Evolutionary conservation across 2,329 filamentous ascomycete genomes (phyloP).

Genomic region (Botrytis sinoallii): DNA sequence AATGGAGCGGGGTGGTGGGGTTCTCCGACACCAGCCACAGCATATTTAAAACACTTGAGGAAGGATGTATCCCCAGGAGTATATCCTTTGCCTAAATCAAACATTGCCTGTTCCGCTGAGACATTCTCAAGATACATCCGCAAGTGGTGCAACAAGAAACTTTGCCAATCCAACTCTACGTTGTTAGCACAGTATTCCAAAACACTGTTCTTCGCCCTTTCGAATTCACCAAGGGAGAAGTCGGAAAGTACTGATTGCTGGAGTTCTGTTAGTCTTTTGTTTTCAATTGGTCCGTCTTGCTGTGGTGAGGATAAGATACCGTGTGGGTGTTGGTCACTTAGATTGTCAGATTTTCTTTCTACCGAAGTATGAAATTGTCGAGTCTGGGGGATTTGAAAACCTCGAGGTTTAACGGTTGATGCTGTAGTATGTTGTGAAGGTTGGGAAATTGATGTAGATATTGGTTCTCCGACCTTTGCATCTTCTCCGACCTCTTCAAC

Average conservation of each 20-base stretch:
- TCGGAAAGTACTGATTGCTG: constrained; percentile 18
- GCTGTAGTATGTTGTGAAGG: background rate
- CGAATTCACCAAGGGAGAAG: constrained; percentile 26
- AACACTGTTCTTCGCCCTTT: constrained; percentile 22
- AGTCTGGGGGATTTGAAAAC: constrained; percentile 17
- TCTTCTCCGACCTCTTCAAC: constrained; percentile 11
- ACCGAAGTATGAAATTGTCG: constrained; percentile 24
- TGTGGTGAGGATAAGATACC: constrained; percentile 9
- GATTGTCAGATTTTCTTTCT: background rate
- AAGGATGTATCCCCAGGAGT: background rate
- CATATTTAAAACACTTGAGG: constrained; percentile 12
- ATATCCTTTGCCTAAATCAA: constrained; percentile 38
- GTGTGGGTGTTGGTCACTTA: constrained; percentile 6
- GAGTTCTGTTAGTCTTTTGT: constrained; percentile 17
- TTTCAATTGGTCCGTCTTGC: constrained; percentile 14
- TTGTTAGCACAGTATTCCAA: constrained; percentile 17
- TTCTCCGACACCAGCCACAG: background rate
- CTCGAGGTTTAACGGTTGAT: background rate
- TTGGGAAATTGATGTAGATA: background rate
- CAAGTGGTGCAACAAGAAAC: constrained; percentile 25
- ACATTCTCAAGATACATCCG: constrained; percentile 34
- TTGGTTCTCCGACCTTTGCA: background rate
- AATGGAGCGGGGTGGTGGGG: constrained; percentile 34
- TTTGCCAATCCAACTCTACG: constrained; percentile 28
- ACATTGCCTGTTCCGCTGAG: constrained; percentile 35